Evolutionary conservation across 2,329 filamentous ascomycete genomes (phyloP).

Genomic region (Scedosporium boydii): DNA sequence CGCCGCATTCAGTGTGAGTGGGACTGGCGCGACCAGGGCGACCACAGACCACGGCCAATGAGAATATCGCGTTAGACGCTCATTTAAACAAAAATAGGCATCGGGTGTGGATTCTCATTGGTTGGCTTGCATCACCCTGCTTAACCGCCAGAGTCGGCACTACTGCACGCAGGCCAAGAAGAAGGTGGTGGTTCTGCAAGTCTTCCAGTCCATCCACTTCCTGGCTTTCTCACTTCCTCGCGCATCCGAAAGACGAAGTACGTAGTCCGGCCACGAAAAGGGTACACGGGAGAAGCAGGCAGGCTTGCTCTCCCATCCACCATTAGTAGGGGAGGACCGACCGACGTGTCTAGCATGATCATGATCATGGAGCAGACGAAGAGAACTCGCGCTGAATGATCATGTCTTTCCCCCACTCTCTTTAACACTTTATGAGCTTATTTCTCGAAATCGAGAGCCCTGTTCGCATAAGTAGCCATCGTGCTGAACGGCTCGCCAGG

Average conservation of each 20-base stretch:
- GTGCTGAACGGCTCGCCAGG: no score
- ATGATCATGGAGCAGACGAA: background rate
- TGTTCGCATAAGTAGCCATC: no score
- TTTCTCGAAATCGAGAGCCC: no score
- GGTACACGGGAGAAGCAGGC: no score
- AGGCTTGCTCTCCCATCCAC: no score
- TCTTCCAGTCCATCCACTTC: background rate
- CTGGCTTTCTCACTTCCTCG: background rate
- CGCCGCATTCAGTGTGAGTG: conserved; percentile 2
- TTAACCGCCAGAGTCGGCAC: conserved; percentile 1
- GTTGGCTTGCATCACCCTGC: background rate
- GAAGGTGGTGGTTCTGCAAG: background rate
- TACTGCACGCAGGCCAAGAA: background rate
- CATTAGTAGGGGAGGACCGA: background rate
- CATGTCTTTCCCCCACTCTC: background rate
- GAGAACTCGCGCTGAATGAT: background rate
- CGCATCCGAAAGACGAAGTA: no score
- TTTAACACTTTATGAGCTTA: background rate
- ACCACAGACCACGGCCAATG: background rate
- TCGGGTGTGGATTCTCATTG: background rate
- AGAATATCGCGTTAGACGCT: background rate
- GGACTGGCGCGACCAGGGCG: background rate
- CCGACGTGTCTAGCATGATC: background rate
- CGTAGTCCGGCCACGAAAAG: no score
- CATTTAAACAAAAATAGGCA: background rate